Evolutionary conservation across 2,329 filamentous ascomycete genomes (phyloP).

Genomic region (Stagonosporopsis vannaccii): DNA sequence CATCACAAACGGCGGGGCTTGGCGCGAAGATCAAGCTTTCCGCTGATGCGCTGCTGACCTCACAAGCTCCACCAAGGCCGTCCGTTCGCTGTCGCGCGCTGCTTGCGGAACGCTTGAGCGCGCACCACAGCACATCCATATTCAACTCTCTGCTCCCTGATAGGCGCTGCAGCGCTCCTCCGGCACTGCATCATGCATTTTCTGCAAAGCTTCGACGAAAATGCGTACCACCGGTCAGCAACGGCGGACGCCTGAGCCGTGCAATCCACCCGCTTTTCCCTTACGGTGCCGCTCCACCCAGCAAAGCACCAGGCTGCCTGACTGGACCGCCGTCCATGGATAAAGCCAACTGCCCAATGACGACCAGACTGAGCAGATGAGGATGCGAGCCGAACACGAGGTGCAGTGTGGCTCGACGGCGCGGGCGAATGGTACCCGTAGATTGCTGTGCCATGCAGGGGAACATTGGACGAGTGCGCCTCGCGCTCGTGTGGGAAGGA

Average conservation of each 20-base stretch:
- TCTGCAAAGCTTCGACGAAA: neutral
- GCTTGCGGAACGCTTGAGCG: slow-evolving; percentile 7
- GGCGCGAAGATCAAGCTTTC: slow-evolving; percentile 15
- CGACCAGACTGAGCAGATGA: neutral
- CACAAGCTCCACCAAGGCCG: slow-evolving; percentile 8
- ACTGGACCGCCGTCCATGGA: neutral
- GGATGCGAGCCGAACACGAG: slow-evolving; percentile 7
- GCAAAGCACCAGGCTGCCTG: slow-evolving; percentile 7
- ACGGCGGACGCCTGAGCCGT: slow-evolving; percentile 3
- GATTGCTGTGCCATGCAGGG: neutral
- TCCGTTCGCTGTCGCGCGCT: neutral
- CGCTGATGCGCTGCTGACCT: slow-evolving; percentile 5
- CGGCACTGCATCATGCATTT: neutral
- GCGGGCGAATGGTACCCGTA: neutral
- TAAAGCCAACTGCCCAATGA: slow-evolving; percentile 8
- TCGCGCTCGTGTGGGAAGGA: neutral
- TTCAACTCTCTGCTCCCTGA: neutral
- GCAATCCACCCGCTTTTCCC: slow-evolving; percentile 13
- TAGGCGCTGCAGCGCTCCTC: neutral
- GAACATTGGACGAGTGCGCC: slow-evolving; percentile 2
- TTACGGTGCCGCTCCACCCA: slow-evolving; percentile 1
- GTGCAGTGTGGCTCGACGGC: neutral
- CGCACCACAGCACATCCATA: neutral
- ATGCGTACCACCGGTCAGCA: slow-evolving; percentile 10
- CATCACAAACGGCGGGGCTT: neutral